Evolutionary conservation across 768 basidiomycete genomes (phyloP), one percentile per base, ranked within the genome.

Genomic region (Podaxis mareebaensis): DNA sequence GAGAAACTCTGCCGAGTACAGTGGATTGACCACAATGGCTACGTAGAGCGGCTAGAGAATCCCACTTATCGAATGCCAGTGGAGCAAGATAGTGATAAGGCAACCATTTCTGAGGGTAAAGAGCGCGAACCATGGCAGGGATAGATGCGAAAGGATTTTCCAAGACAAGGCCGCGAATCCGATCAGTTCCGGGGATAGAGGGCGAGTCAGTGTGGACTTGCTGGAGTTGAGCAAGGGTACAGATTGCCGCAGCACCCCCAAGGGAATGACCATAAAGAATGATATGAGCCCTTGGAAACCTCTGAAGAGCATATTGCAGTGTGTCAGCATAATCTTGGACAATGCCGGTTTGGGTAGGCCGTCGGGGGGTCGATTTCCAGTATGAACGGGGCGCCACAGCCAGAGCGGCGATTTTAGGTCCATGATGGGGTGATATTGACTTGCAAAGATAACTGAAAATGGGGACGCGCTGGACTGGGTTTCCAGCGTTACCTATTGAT

Each of bases 131-230:
- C 83, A 85, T 84, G 6, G 65, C 74, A 0, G 79, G 77, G 20
- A 83, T 76, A 15, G 78, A 81, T 1, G 79, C 71, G 59, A 85
- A 79, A 0, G 83, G 77, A 67, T 85, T 85, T 70, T 85, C 83
- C 4, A 84, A 70, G 7, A 84, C 72, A 11, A 83, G 58, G 2
- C 80, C 83, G 17, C 66, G 63, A 22, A 79, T 70, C 11, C 64
- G 40, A 53, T 53, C 38, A 30, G 56, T 64, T 13, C 24, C 26
- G 2, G 28, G 15, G 48, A 22, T 52, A 7, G 20, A 7, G 11
- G 8, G 26, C 13, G 3, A 49, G 51, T 10, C 22, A 7, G 1
- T 40, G 24, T 26, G 13, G 42, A 22, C 20, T 39, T 57, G 48
- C 0, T 61, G 57, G 17, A 67, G 65, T 11, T 75, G 48, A 2